phyloP scores from a whole-genome alignment of 2,329 filamentous ascomycete species.

The Gnomoniopsis smithogilvyi region DNA sequence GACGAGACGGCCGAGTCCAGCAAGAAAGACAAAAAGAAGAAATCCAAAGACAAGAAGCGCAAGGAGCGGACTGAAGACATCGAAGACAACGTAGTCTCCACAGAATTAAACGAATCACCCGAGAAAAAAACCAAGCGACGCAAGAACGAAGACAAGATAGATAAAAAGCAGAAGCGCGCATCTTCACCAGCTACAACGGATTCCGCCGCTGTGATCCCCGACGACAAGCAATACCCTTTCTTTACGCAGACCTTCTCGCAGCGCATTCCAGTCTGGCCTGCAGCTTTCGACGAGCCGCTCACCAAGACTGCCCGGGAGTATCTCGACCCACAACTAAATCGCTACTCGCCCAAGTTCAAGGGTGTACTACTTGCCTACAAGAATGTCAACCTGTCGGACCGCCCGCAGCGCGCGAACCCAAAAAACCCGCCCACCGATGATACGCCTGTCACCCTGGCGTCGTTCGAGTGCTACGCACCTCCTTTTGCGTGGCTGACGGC shows the following conservation, averaged over 20 bases:
- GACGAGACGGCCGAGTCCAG: constrained; percentile 4
- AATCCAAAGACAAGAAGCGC: constrained; percentile 32
- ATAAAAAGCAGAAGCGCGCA: constrained; percentile 19
- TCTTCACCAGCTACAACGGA: not conserved
- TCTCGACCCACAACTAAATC: constrained; percentile 70
- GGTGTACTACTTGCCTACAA: constrained; percentile 74
- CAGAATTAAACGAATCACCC: not conserved
- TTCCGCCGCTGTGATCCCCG: constrained; percentile 34
- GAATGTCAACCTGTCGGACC: constrained; percentile 63
- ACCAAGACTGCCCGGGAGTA: constrained; percentile 71
- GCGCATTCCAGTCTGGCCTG: constrained; percentile 71
- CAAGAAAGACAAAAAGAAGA: constrained; percentile 23
- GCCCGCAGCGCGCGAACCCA: constrained; percentile 44
- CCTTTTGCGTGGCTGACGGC: constrained; percentile 86
- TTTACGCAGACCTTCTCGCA: constrained; percentile 76
- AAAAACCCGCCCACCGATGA: constrained; percentile 45
- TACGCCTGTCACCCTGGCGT: constrained; percentile 41
- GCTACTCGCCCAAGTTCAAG: constrained; percentile 68
- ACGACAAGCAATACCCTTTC: constrained; percentile 62
- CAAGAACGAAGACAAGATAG: constrained; percentile 22
- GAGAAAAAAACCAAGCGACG: constrained; percentile 14
- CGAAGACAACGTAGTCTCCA: constrained; percentile 18
- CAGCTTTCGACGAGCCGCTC: constrained; percentile 66
- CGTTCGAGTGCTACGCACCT: constrained; percentile 78
- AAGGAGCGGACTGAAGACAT: constrained; percentile 24